Percentiles rank a stretch among this genome's conserved stretches.
Conservation (phyloP, 371 early-diverging fungal species). For the Zopfochytrium polystomum region DNA sequence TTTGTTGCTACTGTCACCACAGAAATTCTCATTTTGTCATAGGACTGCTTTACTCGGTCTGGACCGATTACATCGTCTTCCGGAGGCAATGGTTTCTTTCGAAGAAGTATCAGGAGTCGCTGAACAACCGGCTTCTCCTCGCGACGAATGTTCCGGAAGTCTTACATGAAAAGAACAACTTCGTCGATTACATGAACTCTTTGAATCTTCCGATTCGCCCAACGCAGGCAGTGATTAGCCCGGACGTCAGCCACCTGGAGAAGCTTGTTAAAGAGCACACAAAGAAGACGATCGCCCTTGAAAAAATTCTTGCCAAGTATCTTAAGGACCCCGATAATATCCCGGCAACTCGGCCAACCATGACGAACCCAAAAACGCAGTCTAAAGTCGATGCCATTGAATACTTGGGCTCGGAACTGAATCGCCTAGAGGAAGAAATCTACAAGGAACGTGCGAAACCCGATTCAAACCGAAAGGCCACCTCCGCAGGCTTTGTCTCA, state of each 20-base stretch:
- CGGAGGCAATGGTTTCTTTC: conserved; percentile 61
- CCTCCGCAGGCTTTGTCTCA: conserved; percentile 73
- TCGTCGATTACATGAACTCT: conserved; percentile 53
- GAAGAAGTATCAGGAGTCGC: conserved; percentile 56
- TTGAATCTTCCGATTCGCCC: conserved; percentile 50
- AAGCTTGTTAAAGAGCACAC: conserved; percentile 70
- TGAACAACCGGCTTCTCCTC: conserved; percentile 61
- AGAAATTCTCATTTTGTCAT: not conserved
- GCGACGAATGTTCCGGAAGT: conserved; percentile 64
- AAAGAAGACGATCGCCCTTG: conserved; percentile 60
- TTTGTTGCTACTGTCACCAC: not conserved
- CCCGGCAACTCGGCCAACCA: conserved; percentile 54
- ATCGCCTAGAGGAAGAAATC: conserved; percentile 65
- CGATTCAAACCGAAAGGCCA: conserved; percentile 50
- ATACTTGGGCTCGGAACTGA: conserved; percentile 63
- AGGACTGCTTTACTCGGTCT: conserved; percentile 30
- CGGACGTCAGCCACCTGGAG: conserved; percentile 63
- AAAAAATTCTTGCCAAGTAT: conserved; percentile 60
- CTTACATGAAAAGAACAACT: conserved; percentile 56
- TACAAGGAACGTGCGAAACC: conserved; percentile 51
- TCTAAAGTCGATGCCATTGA: conserved; percentile 73
- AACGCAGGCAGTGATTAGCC: conserved; percentile 65
- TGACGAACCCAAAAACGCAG: conserved; percentile 24
- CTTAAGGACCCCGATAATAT: conserved; percentile 48
- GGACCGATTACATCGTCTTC: conserved; percentile 50